Conservation (phyloP, 371 early-diverging fungal genomes). For the Mortierella sp. region DNA sequence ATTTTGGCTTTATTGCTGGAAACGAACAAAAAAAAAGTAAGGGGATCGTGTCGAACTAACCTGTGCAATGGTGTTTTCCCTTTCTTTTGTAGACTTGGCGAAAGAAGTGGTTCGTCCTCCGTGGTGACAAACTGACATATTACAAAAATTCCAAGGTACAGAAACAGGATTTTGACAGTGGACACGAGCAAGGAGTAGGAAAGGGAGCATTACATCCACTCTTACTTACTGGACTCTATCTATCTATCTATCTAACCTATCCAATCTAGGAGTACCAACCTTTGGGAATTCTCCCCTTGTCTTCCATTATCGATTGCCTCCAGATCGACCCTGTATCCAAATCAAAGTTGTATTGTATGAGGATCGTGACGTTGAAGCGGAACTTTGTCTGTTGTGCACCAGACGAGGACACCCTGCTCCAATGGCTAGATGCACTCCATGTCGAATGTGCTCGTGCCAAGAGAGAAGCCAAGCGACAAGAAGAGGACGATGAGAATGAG, state of each 20-base stretch:
- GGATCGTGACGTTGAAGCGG: slow-evolving; percentile 79
- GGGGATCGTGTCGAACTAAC: slow-evolving; percentile 1
- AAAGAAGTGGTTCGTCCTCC: slow-evolving; percentile 86
- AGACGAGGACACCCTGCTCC: slow-evolving; percentile 64
- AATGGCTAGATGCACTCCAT: slow-evolving; percentile 76
- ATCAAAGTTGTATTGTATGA: slow-evolving; percentile 74
- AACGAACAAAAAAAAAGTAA: not conserved
- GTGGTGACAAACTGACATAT: slow-evolving; percentile 77
- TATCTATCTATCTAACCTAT: not conserved
- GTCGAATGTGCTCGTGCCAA: slow-evolving; percentile 56
- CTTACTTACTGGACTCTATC: slow-evolving; percentile 2
- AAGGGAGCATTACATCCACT: no score
- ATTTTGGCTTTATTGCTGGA: not conserved
- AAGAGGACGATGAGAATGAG: slow-evolving; percentile 14
- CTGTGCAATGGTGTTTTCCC: slow-evolving; percentile 3
- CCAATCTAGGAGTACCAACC: slow-evolving; percentile 76
- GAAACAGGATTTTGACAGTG: not conserved
- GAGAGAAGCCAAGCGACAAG: slow-evolving; percentile 56
- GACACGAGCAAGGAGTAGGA: not conserved
- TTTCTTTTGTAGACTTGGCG: slow-evolving; percentile 72
- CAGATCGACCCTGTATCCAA: slow-evolving; percentile 76
- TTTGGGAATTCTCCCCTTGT: slow-evolving; percentile 74
- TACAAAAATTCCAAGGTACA: slow-evolving; percentile 84
- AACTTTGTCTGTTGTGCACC: slow-evolving; percentile 77
- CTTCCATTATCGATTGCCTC: slow-evolving; percentile 76